Percentiles rank a stretch among this genome's conserved stretches.
Evolutionary conservation across 768 basidiomycete species (phyloP).

Genomic region (Auricularia heimuer): DNA sequence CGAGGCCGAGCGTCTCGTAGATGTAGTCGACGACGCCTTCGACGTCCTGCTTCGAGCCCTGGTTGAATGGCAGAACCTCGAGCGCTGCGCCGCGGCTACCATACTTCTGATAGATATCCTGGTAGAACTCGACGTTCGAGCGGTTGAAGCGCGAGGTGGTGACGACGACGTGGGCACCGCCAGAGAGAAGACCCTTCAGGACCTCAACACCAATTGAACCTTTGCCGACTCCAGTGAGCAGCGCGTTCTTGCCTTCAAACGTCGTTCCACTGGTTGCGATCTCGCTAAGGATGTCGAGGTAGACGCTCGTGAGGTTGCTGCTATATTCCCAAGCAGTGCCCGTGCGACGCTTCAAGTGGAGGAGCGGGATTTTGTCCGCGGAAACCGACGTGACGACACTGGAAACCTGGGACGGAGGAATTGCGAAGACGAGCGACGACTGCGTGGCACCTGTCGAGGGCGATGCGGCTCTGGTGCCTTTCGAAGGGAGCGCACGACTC

Average conservation of each 20-base stretch:
- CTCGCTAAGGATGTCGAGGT: slow-evolving; percentile 94
- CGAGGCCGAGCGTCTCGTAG: slow-evolving; percentile 88
- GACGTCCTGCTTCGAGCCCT: slow-evolving; percentile 97
- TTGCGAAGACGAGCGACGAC: slow-evolving; percentile 86
- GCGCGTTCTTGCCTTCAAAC: slow-evolving; percentile 98
- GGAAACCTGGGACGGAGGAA: slow-evolving; percentile 86
- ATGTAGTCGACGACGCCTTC: slow-evolving; percentile 98
- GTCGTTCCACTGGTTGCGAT: slow-evolving; percentile 98
- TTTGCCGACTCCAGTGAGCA: slow-evolving; percentile 95
- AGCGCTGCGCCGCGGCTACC: slow-evolving; percentile 94
- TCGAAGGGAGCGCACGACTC: slow-evolving; percentile 87
- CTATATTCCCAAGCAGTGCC: slow-evolving; percentile 95
- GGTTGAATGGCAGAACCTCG: slow-evolving; percentile 98
- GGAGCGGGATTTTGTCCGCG: slow-evolving; percentile 84
- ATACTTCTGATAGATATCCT: slow-evolving; percentile 91
- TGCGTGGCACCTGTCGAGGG: slow-evolving; percentile 41
- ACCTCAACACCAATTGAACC: slow-evolving; percentile 98
- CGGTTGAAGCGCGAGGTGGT: slow-evolving; percentile 97
- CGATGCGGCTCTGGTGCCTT: slow-evolving; percentile 56
- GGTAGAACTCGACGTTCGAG: slow-evolving; percentile 94
- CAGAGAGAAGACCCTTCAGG: slow-evolving; percentile 90
- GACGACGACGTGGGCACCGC: slow-evolving; percentile 93
- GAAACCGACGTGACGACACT: slow-evolving; percentile 57
- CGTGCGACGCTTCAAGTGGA: slow-evolving; percentile 95
- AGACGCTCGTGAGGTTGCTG: slow-evolving; percentile 89